phyloP scores from a whole-genome alignment of 495 filamentous ascomycete genomes.

The Penicillium simplicissimum region DNA sequence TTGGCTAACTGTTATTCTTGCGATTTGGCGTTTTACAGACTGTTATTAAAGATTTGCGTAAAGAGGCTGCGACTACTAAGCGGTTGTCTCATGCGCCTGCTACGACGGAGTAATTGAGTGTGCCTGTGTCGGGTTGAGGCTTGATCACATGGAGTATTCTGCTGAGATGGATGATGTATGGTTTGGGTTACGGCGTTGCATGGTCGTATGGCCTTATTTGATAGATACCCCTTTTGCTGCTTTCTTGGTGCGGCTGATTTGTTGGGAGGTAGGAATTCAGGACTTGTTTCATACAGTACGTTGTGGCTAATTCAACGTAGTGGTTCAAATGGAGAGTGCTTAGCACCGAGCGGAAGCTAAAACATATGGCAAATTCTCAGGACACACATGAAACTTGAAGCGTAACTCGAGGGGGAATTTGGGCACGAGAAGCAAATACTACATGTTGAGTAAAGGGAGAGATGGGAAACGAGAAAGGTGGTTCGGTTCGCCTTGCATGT shows the following conservation, averaged over 20 bases:
- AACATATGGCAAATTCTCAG: neutral
- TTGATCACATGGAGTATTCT: neutral
- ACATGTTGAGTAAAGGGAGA: neutral
- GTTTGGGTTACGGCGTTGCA: conserved; percentile 17
- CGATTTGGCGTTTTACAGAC: conserved; percentile 42
- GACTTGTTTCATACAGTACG: neutral
- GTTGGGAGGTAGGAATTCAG: conserved; percentile 12
- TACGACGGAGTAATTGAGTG: conserved; percentile 21
- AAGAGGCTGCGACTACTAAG: conserved; percentile 46
- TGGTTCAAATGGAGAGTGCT: neutral
- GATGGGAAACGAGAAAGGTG: neutral
- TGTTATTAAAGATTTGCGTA: conserved; percentile 71
- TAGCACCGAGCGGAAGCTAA: neutral
- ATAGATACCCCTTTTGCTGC: conserved; percentile 23
- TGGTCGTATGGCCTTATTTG: conserved; percentile 8
- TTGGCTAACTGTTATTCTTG: neutral
- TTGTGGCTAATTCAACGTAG: neutral
- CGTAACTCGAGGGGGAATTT: conserved; percentile 5
- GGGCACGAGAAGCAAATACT: neutral
- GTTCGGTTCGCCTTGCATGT: neutral
- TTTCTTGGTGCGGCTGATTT: conserved; percentile 6
- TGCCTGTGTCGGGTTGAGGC: neutral
- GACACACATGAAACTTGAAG: neutral
- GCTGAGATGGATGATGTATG: conserved; percentile 1
- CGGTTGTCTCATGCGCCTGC: conserved; percentile 24